These are phyloP conservation scores for Fusarium bulbicola DNA, from an alignment of 2,329 filamentous ascomycete genomes.

Conservation along the genomic window DNA sequence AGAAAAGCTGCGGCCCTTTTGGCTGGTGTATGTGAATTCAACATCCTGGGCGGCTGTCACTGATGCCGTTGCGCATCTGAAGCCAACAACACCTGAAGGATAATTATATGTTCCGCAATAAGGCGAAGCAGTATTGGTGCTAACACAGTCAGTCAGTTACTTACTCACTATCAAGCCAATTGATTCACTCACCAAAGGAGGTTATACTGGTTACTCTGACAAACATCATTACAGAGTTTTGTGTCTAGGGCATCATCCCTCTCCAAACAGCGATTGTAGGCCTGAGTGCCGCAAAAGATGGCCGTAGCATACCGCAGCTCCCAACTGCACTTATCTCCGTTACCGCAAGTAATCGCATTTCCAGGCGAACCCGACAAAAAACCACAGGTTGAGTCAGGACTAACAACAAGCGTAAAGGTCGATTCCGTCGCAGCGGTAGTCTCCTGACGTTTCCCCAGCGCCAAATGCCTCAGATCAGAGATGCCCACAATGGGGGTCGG, in stretches of 20 bases:
- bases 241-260: background rate
- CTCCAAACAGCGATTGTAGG: background rate
- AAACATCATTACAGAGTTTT: slow-evolving; percentile 20
- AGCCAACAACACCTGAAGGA: slow-evolving; percentile 8
- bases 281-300: slow-evolving; percentile 9
- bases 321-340: slow-evolving; percentile 12
- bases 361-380: slow-evolving; percentile 26
- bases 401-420: slow-evolving; percentile 13
- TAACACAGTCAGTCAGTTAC: background rate
- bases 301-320: background rate
- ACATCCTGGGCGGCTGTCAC: slow-evolving; percentile 10
- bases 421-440: background rate
- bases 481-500: slow-evolving; percentile 5
- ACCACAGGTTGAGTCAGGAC: slow-evolving; percentile 23
- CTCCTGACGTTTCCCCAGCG: slow-evolving; percentile 6
- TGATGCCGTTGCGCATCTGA: slow-evolving; percentile 7
- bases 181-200: slow-evolving; percentile 19
- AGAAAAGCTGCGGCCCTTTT: background rate
- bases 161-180: fast-evolving
- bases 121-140: slow-evolving; percentile 13
- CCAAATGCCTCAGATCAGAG: slow-evolving; percentile 4
- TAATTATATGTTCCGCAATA: slow-evolving; percentile 27
- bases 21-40: slow-evolving; percentile 9
- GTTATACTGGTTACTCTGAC: slow-evolving; percentile 24
- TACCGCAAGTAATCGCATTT: slow-evolving; percentile 24